Evolutionary conservation across 345 rosid species (phyloP).

Genomic region (Eucalyptus sideroxylon): DNA sequence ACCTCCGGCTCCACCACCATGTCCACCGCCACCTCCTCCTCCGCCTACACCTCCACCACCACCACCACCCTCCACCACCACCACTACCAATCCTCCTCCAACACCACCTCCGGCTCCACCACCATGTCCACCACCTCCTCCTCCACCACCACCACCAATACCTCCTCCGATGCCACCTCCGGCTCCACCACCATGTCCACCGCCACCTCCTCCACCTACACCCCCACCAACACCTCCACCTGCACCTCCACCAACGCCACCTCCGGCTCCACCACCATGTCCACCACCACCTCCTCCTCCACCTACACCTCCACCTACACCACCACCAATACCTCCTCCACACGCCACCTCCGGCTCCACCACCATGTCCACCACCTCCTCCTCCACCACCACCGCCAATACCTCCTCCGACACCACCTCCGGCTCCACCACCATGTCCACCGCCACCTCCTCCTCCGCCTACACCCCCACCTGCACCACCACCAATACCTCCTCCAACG

Average conservation of each 20-base stretch:
- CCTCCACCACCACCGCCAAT: background rate
- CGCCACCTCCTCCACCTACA: background rate
- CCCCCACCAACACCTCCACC: slow-evolving; percentile 6
- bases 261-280: background rate
- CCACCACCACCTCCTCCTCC: background rate
- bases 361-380: background rate
- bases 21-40: background rate
- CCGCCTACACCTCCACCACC: background rate
- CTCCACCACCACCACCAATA: slow-evolving; percentile 2
- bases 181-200: background rate
- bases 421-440: background rate
- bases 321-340: background rate
- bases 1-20: background rate
- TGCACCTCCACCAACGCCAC: background rate
- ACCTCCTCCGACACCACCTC: background rate
- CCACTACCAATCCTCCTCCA: background rate
- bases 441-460: background rate
- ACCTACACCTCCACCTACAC: background rate
- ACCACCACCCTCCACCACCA: background rate
- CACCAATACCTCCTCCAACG: background rate
- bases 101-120: background rate
- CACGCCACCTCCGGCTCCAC: slow-evolving; percentile 8
- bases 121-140: background rate
- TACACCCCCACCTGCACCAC: background rate
- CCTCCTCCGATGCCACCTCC: background rate